Evolutionary conservation across 352 stramenopile species (phyloP), one percentile per base, ranked within the genome.

Genomic region (Pythium plurisporium): DNA sequence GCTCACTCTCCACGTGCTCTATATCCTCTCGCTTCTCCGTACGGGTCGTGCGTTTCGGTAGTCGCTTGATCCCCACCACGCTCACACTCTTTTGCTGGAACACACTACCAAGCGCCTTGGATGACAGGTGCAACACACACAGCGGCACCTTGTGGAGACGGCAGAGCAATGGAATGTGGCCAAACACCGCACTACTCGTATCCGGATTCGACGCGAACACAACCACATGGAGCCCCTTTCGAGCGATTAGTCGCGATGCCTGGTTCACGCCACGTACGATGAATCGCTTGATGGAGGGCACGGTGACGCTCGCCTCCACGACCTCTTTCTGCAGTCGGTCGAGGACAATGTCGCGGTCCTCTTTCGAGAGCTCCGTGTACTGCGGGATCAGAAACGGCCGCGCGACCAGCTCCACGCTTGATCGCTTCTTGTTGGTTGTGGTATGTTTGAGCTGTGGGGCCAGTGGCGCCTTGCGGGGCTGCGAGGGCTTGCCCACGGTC

Each of bases 291-390:
- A 72, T 51, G 27, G 50, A 43, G 54, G 52, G 26, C 71, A 41
- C 22, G 8, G 2, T 12, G 12, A 33, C 29, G 23, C 44, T 57
- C 5, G 49, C 30, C 22, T 64, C 66, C 15, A 65, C 58, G 29
- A 92, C 69, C 55, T 92, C 82, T 52, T 86, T 89, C 44, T 74
- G 52, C 48, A 92, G 63, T 15, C 79, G 76, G 45, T 84, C 77
- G n/a, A 92, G 59, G 48, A 92, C 79, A 37, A 92, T 92, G 46
- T 89, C 82, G 40, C 79, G 79, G 29, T 87, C 78, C 42, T 92
- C 82, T 54, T 87, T 87, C 7, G 67, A 6, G 15, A 92, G 63
- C 56, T 87, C 78, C 33, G 75, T 60, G 41, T 79, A 87, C 62
- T 90, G 82, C 48, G 73, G 51, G 5, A 63, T 8, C 19, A 64